phyloP scores from a whole-genome alignment of 208 protist species.

The Acanthamoeba pearcei region DNA sequence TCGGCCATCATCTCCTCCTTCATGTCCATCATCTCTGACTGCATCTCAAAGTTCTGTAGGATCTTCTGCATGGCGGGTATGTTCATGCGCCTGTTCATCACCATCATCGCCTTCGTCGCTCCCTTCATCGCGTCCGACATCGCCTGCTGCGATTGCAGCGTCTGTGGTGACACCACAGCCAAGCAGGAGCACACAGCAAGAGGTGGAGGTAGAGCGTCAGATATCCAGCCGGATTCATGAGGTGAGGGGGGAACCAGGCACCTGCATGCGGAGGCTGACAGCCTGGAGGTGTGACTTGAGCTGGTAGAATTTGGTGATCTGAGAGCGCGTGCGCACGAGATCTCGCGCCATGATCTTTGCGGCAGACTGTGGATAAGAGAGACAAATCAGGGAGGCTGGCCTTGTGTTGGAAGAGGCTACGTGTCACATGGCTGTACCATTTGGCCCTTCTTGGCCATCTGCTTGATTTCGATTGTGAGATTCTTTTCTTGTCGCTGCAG shows the following conservation, averaged over 20 bases:
- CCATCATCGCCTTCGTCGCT: constrained; percentile 89
- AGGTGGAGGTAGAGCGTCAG: background rate
- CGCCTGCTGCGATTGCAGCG: constrained; percentile 77
- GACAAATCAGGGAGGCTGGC: background rate
- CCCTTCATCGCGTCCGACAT: constrained; percentile 92
- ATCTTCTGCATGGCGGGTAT: constrained; percentile 97
- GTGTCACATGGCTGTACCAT: constrained; percentile 83
- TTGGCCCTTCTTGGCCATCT: constrained; percentile 97
- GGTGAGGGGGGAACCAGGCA: background rate
- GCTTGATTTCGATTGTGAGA: constrained; percentile 97
- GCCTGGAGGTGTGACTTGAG: constrained; percentile 98
- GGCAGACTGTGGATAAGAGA: constrained; percentile 86
- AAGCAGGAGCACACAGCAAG: background rate
- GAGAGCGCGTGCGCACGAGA: constrained; percentile 96
- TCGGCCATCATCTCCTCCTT: constrained; percentile 98
- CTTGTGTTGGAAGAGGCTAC: background rate
- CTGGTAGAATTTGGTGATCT: constrained; percentile 97
- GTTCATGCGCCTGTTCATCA: constrained; percentile 98
- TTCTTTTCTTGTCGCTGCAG: constrained; percentile 97
- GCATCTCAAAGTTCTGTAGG: constrained; percentile 98
- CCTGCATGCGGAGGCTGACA: constrained; percentile 95
- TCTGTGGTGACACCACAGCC: constrained; percentile 63
- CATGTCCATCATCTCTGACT: constrained; percentile 97
- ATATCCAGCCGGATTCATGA: background rate
- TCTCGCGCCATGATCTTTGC: constrained; percentile 98